phyloP scores from a whole-genome alignment of 176 grass and related monocot genomes.

The Pontederia crassipes region DNA sequence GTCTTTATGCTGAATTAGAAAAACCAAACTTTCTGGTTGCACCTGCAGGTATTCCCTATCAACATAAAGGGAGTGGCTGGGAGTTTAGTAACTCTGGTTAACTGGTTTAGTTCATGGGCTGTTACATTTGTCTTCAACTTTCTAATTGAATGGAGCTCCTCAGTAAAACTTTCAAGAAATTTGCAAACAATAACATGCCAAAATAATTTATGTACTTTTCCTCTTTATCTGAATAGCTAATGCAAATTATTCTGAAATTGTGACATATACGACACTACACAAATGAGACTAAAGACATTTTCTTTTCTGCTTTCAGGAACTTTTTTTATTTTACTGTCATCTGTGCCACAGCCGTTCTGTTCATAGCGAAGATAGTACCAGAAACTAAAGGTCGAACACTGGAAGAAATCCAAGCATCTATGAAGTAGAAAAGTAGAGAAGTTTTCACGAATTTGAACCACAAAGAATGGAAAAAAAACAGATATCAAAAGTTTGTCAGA shows the following conservation, averaged over 20 bases:
- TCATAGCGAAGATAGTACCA: constrained; percentile 30
- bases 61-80: constrained; percentile 38
- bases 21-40: too few relatives aligned
- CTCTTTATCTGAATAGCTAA: too few relatives aligned
- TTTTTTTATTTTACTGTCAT: constrained; percentile 21
- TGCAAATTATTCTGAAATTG: not conserved
- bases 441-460: not conserved
- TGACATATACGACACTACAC: not conserved
- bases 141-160: constrained; percentile 52
- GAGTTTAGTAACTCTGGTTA: constrained; percentile 48
- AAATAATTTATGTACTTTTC: not conserved
- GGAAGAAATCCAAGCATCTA: constrained; percentile 47
- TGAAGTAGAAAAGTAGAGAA: constrained; percentile 6
- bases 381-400: constrained; percentile 43
- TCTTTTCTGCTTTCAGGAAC: constrained; percentile 22
- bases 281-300: not conserved
- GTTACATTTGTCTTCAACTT: constrained; percentile 56
- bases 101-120: constrained; percentile 41
- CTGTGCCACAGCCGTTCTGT: constrained; percentile 26
- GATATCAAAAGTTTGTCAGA: too few relatives aligned
- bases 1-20: too few relatives aligned
- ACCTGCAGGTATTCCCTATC: constrained; percentile 43
- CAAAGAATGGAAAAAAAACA: not conserved
- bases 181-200: not conserved
- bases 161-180: constrained; percentile 14